These are phyloP conservation scores for Colletotrichum nymphaeae DNA, from an alignment of 2,329 filamentous ascomycete genomes.

Conservation along the genomic window DNA sequence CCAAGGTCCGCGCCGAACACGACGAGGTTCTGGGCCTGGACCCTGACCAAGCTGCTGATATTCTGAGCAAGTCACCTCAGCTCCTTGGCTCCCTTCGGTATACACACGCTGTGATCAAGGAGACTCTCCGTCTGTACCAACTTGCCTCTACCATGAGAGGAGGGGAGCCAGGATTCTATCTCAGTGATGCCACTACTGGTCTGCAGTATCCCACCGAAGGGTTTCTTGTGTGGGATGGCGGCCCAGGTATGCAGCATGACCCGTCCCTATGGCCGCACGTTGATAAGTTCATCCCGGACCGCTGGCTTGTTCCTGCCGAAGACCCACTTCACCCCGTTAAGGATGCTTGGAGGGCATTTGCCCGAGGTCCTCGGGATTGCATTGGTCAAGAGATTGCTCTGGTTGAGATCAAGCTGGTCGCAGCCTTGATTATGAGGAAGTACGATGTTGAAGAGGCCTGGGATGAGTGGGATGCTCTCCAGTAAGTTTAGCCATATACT, in stretches of 20 bases:
- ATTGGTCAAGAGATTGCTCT: conserved; percentile 68
- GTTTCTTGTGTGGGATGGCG: conserved; percentile 53
- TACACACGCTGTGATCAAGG: conserved; percentile 50
- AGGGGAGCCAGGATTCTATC: conserved; percentile 46
- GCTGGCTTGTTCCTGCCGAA: conserved; percentile 41
- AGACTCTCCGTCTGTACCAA: conserved; percentile 48
- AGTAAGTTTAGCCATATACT: conserved; percentile 37
- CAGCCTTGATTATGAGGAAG: conserved; percentile 19
- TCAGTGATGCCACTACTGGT: conserved; percentile 55
- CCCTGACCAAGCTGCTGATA: conserved; percentile 37
- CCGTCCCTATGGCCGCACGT: conserved; percentile 45
- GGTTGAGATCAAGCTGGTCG: conserved; percentile 58
- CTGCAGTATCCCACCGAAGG: conserved; percentile 56
- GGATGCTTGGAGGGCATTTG: conserved; percentile 65
- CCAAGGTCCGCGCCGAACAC: conserved; percentile 49
- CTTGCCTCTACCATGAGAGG: conserved; percentile 42
- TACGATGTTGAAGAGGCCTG: conserved; percentile 19
- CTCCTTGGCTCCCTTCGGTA: conserved; percentile 49
- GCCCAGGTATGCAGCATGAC: conserved; percentile 47
- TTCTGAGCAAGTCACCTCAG: conserved; percentile 36
- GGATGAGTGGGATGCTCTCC: conserved; percentile 56
- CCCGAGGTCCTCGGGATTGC: conserved; percentile 64
- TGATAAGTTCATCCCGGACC: conserved; percentile 50
- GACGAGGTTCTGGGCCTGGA: conserved; percentile 47
- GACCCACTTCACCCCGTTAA: conserved; percentile 33